These are phyloP conservation scores for Cyanidium caldarium DNA, from an alignment of 23 red algal genomes.

Conservation along the genomic window DNA sequence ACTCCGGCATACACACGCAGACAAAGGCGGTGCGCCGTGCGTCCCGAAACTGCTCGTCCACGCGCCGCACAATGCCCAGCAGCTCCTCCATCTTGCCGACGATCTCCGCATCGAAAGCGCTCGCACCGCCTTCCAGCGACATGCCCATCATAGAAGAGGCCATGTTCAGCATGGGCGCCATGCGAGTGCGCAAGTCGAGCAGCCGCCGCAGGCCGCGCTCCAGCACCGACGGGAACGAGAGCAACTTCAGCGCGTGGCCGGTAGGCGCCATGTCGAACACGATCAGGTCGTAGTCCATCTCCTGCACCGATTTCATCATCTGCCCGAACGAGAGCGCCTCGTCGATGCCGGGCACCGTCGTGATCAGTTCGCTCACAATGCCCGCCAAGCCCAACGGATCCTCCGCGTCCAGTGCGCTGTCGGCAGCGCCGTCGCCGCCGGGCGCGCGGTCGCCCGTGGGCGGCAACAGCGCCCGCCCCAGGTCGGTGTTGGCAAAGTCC, in stretches of 20 bases:
- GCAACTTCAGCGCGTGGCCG: constrained; percentile 78
- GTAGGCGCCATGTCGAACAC: constrained; percentile 96
- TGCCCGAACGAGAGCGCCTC: constrained; percentile 88
- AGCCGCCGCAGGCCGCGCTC: constrained; percentile 57
- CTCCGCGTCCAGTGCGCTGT: constrained; percentile 2
- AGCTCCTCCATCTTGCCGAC: constrained; percentile 22
- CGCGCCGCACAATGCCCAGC: constrained; percentile 28
- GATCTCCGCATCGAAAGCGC: not conserved
- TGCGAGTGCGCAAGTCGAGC: constrained; percentile 31
- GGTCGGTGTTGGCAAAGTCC: not conserved
- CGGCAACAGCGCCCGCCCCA: constrained; percentile 17
- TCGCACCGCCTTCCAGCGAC: constrained; percentile 2
- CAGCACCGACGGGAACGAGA: constrained; percentile 64
- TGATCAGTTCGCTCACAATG: constrained; percentile 9
- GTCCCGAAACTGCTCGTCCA: constrained; percentile 54
- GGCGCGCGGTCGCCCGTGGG: not conserved
- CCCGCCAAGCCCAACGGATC: not conserved
- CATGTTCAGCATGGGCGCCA: constrained; percentile 62
- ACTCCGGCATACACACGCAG: constrained; percentile 91
- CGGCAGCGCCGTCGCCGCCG: constrained; percentile 6
- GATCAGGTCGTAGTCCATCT: constrained; percentile 71
- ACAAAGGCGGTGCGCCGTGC: constrained; percentile 66
- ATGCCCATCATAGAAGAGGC: constrained; percentile 36
- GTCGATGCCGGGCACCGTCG: constrained; percentile 84
- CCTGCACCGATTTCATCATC: constrained; percentile 64